Evolutionary conservation across 768 basidiomycete genomes (phyloP).

Genomic region (Leucocoprinus birnbaumii): DNA sequence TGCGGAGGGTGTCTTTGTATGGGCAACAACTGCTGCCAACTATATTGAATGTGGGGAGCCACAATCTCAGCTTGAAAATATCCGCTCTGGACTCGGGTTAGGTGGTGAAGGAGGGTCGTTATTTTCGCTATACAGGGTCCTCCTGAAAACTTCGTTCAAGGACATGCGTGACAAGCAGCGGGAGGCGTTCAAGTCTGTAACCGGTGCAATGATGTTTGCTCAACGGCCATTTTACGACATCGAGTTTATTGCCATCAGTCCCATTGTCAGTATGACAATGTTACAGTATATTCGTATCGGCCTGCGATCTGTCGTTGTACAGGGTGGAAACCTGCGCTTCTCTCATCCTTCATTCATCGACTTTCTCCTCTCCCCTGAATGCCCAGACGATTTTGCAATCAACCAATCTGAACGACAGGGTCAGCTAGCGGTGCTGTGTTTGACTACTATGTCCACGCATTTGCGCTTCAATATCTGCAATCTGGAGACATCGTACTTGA

Average conservation of each 20-base stretch:
- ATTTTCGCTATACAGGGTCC: slow-evolving; percentile 14
- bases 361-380: slow-evolving; percentile 17
- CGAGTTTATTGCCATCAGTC: slow-evolving; percentile 7
- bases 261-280: background rate
- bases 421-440: slow-evolving; percentile 18
- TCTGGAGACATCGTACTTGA: slow-evolving; percentile 24
- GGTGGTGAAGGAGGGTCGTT: slow-evolving; percentile 6
- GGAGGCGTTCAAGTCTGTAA: slow-evolving; percentile 14
- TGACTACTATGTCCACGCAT: slow-evolving; percentile 24
- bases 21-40: slow-evolving; percentile 21
- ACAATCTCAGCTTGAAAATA: slow-evolving; percentile 11
- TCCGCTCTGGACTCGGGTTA: slow-evolving; percentile 11
- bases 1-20: slow-evolving; percentile 28
- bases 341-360: slow-evolving; percentile 26
- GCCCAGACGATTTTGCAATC: slow-evolving; percentile 17
- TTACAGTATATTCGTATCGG: slow-evolving; percentile 18
- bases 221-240: slow-evolving; percentile 17
- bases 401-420: slow-evolving; percentile 15
- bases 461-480: slow-evolving; percentile 34
- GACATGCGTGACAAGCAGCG: background rate
- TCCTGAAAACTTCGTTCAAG: background rate
- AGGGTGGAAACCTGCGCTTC: slow-evolving; percentile 14
- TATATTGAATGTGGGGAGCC: slow-evolving; percentile 18
- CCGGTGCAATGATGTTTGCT: slow-evolving; percentile 20
- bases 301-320: slow-evolving; percentile 19